These are phyloP conservation scores for Asclepias syriaca DNA, from an alignment of 257 asterid genomes.

Conservation along the genomic window DNA sequence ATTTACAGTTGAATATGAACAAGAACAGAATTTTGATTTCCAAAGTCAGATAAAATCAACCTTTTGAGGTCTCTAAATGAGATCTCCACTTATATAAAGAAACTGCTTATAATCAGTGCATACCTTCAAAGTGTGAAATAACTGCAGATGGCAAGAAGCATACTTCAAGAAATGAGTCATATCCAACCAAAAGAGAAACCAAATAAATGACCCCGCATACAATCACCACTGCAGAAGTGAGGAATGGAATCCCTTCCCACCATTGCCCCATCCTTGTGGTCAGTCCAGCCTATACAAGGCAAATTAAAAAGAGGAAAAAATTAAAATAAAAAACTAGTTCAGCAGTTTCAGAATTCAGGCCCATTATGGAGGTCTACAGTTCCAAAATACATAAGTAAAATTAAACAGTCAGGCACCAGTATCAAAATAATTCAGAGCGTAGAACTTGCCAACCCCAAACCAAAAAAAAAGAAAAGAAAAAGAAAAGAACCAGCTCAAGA, in stretches of 20 bases:
- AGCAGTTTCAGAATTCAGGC: background rate
- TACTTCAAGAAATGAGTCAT: conserved; percentile 82
- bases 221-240: conserved; percentile 64
- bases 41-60: background rate
- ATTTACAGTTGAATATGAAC: background rate
- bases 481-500: background rate
- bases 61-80: background rate
- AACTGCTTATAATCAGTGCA: background rate
- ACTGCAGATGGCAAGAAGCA: conserved; percentile 89
- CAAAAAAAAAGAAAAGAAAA: background rate
- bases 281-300: conserved; percentile 59
- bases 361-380: background rate
- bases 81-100: background rate
- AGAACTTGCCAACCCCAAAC: too few relatives aligned
- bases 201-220: conserved; percentile 77
- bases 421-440: background rate
- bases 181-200: conserved; percentile 82
- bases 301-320: background rate
- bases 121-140: conserved; percentile 84
- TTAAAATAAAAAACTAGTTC: background rate
- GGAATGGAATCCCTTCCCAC: conserved; percentile 94
- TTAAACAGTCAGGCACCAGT: background rate
- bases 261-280: conserved; percentile 78
- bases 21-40: background rate
- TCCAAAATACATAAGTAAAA: background rate